Evolutionary conservation across 257 asterid genomes (phyloP).

Genomic region (Ballota nigra): DNA sequence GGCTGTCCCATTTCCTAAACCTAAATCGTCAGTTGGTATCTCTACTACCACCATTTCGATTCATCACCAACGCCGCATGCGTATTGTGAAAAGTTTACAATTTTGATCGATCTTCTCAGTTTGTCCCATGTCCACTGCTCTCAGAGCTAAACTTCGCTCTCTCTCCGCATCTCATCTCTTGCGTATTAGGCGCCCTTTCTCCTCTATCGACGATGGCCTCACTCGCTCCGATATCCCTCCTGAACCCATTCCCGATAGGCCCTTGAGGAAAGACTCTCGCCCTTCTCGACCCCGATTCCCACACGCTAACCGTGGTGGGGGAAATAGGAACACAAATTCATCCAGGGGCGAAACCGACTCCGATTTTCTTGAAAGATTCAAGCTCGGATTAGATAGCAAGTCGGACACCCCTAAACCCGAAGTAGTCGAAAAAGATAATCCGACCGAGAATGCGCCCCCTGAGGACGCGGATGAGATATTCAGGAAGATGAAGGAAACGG

Average conservation of each 20-base stretch:
- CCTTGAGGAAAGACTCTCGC: constrained; percentile 38
- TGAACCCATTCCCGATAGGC: constrained; percentile 53
- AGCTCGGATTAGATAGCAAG: constrained; percentile 55
- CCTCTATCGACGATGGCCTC: constrained; percentile 24
- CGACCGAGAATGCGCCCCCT: constrained; percentile 31
- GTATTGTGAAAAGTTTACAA: not conserved
- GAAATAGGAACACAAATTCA: constrained; percentile 32
- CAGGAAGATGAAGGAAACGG: constrained; percentile 85
- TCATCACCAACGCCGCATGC: not conserved
- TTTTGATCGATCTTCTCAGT: not conserved
- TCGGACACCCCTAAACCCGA: constrained; percentile 22
- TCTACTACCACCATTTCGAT: not conserved
- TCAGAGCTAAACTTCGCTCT: constrained; percentile 30
- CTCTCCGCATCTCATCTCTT: constrained; percentile 21
- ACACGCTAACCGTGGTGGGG: constrained; percentile 23
- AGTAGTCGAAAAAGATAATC: constrained; percentile 11
- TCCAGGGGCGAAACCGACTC: constrained; percentile 36
- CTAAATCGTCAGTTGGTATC: not conserved
- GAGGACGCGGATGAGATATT: constrained; percentile 81
- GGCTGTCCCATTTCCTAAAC: not conserved
- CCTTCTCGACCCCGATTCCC: constrained; percentile 28
- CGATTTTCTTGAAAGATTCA: constrained; percentile 72
- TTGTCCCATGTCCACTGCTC: constrained; percentile 30
- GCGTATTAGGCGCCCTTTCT: constrained; percentile 29
- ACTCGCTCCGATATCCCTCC: constrained; percentile 30